Percentiles rank a stretch among this genome's conserved stretches.
Evolutionary conservation across 495 filamentous ascomycete species (phyloP).

Genomic region (Hypoxylon cercidicola): DNA sequence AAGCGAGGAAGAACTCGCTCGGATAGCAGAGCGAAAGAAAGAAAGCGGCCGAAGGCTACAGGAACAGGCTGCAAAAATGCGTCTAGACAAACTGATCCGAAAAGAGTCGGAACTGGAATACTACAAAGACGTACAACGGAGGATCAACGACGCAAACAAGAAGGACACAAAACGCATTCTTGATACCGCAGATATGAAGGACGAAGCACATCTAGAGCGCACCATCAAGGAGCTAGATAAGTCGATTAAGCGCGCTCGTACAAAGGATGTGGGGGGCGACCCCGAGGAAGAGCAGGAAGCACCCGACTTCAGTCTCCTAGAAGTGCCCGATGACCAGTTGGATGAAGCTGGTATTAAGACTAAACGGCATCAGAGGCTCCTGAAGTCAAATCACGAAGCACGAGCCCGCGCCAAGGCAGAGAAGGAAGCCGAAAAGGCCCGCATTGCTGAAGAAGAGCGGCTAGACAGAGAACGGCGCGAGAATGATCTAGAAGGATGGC

Average conservation of each 20-base stretch:
- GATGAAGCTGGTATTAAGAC: conserved; percentile 90
- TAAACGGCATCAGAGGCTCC: conserved; percentile 88
- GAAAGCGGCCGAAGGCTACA: conserved; percentile 91
- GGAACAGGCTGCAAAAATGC: conserved; percentile 96
- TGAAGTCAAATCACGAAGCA: conserved; percentile 95
- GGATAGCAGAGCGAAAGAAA: conserved; percentile 89
- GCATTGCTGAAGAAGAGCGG: conserved; percentile 81
- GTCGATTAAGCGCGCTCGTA: conserved; percentile 84
- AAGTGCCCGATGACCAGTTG: conserved; percentile 88
- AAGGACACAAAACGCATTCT: conserved; percentile 87
- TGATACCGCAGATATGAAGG: conserved; percentile 90
- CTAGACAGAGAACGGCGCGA: conserved; percentile 84
- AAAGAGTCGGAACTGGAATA: conserved; percentile 97
- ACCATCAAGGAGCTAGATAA: conserved; percentile 88
- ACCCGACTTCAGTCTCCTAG: conserved; percentile 86
- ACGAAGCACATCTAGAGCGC: conserved; percentile 83
- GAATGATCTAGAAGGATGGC: conserved; percentile 87
- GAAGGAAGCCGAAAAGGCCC: conserved; percentile 89
- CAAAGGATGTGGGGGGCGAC: conserved; percentile 89
- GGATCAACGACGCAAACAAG: conserved; percentile 75
- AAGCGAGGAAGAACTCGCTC: conserved; percentile 87
- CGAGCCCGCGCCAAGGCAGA: conserved; percentile 91
- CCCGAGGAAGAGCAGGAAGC: conserved; percentile 78
- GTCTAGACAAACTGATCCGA: conserved; percentile 90
- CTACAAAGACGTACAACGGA: conserved; percentile 81